A percentile compares a stretch with the other conserved stretches of the same genome.
Conservation (phyloP, 495 filamentous ascomycete species). For the Talaromyces adpressus region DNA sequence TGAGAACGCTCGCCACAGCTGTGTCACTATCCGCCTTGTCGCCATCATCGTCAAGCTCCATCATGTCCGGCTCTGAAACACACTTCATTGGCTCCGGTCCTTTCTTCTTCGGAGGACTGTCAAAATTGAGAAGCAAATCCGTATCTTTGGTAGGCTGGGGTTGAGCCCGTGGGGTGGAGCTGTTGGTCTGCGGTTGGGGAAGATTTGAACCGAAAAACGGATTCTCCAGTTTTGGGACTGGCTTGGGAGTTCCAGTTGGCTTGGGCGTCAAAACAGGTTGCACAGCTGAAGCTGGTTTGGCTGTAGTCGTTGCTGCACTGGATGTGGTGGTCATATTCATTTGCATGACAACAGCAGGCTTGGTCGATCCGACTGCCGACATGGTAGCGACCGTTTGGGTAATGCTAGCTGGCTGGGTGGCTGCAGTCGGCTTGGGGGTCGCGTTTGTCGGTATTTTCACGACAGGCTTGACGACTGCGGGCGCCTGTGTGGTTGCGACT, state of each 20-base stretch:
- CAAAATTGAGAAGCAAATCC: conserved; percentile 6
- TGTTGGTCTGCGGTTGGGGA: conserved; percentile 8
- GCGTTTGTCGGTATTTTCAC: neutral
- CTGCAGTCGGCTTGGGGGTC: neutral
- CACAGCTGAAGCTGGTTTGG: neutral
- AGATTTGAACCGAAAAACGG: conserved; percentile 6
- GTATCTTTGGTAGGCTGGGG: neutral
- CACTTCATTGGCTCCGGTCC: neutral
- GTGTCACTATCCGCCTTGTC: neutral
- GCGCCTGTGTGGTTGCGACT: neutral
- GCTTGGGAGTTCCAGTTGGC: neutral
- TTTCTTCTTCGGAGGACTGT: neutral
- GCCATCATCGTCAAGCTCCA: neutral
- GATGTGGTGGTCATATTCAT: neutral
- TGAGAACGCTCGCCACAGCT: too few species aligned
- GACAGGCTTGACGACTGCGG: neutral
- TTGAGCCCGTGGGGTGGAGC: neutral
- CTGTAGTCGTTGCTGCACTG: neutral
- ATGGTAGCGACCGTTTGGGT: neutral
- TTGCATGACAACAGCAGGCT: neutral
- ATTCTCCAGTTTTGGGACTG: neutral
- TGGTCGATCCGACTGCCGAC: neutral
- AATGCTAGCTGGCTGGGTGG: neutral
- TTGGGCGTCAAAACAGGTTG: neutral
- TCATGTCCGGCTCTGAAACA: neutral